Conservation (phyloP, 805 yeast species). For the Yamadazyma endophytica region DNA sequence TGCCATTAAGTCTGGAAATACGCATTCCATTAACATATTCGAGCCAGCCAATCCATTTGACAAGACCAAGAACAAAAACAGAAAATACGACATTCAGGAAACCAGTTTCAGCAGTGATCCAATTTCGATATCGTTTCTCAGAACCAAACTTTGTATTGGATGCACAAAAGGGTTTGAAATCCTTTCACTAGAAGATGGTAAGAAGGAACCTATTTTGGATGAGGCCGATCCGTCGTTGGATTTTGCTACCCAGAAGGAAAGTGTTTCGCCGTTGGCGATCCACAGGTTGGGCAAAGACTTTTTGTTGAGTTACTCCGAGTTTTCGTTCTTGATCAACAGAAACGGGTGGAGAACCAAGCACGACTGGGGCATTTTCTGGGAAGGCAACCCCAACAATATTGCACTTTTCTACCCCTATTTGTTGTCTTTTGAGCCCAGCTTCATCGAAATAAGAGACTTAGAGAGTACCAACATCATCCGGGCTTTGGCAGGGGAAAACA, state of each 20-base stretch:
- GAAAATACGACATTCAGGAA: slow-evolving; percentile 67
- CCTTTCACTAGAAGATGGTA: slow-evolving; percentile 77
- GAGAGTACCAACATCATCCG: slow-evolving; percentile 81
- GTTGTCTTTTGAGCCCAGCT: slow-evolving; percentile 82
- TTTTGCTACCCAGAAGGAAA: slow-evolving; percentile 79
- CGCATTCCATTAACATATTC: slow-evolving; percentile 77
- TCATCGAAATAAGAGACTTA: slow-evolving; percentile 89
- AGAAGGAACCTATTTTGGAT: slow-evolving; percentile 84
- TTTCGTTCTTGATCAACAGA: slow-evolving; percentile 88
- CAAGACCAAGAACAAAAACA: slow-evolving; percentile 50
- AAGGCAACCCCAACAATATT: slow-evolving; percentile 88
- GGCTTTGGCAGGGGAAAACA: slow-evolving; percentile 90
- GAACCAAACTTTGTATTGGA: slow-evolving; percentile 87
- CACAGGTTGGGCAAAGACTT: slow-evolving; percentile 88
- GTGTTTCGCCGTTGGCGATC: slow-evolving; percentile 82
- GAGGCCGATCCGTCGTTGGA: slow-evolving; percentile 98
- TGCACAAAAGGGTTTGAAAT: slow-evolving; percentile 96
- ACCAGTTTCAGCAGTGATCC: slow-evolving; percentile 85
- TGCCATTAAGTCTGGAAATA: slow-evolving; percentile 78
- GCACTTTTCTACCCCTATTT: slow-evolving; percentile 93
- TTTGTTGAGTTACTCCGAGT: slow-evolving; percentile 83
- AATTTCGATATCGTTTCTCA: slow-evolving; percentile 83
- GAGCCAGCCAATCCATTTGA: slow-evolving; percentile 81
- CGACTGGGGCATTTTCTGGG: slow-evolving; percentile 95
- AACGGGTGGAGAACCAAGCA: slow-evolving; percentile 96